Base-by-base conservation (phyloP, 2,329 filamentous ascomycete genomes). In the Lachnellula subtilissima region DNA sequence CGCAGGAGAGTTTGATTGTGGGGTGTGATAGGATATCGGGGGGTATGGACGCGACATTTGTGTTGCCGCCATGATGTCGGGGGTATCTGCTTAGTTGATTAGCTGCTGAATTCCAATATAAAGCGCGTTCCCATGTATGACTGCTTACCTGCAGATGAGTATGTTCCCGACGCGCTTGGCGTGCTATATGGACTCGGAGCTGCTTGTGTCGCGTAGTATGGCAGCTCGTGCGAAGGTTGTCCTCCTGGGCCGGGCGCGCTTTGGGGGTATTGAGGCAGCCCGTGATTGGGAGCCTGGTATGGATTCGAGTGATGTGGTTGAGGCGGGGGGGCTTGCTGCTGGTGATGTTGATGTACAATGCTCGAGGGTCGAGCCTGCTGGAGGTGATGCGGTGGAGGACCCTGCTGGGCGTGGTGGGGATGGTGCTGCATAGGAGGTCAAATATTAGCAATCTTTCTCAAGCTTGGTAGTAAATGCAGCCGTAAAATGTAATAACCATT, bases 1-100 rank as follows among this genome's bases (percentile, higher is more conserved):
- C 40, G 91, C 90, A 49, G 93, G 93, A 54, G 93, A 96, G 74
- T 93, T 96, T 55, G 92, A 96, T 76, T 97, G 92, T 54, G 92
- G 91, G 17, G 92, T 95, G 73, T 97, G 90, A 72, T 97, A 97
- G 35, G 80, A 81, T 70, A 96, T 96, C 58, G 91, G 90, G 65
- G 92, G 92, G 71, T 95, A 96, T 48, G 78, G 72, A 65, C 84
- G 79, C 73, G 90, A 88, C 89, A 85, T 81, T 70, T 78, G 75
- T 60, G 76, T 76, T 67, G 82, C 79, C 75, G 86, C 87, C 80
- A 83, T 87, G 78, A 86, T 86, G 63, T 85, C 82, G 74, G 78
- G 78, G 58, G 78, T 82, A 69, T 84, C 82, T 83, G 62, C 57
- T 61, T 61, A 7, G 52, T 56, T 45, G 55, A 60, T 67, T 50